A percentile compares a stretch with the other conserved stretches of the same genome.
Evolutionary conservation across 768 basidiomycete genomes (phyloP).

Genomic region (Panaeolus papilionaceus): DNA sequence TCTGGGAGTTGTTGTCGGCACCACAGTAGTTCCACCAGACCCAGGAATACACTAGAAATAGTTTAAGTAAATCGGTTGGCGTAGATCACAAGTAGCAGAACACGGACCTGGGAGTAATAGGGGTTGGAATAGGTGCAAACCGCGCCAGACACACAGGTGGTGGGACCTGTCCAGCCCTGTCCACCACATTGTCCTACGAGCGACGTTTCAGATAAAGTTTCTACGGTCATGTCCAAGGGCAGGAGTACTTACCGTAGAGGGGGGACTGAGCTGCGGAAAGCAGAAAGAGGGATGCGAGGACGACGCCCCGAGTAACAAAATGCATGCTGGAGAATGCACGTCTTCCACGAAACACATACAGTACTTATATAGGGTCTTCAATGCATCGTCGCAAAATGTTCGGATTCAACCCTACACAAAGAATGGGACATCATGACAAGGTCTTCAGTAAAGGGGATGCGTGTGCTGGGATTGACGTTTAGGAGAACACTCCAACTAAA

Average conservation of each 20-base stretch:
- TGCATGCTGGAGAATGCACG: neutral
- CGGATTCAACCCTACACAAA: neutral
- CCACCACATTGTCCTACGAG: constrained; percentile 48
- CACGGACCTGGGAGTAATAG: constrained; percentile 50
- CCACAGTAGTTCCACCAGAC: neutral
- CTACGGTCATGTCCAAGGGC: neutral
- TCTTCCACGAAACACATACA: too few species aligned
- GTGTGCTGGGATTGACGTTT: neutral
- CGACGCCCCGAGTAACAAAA: neutral
- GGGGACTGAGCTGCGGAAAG: neutral
- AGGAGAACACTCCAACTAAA: neutral
- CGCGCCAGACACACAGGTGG: constrained; percentile 53
- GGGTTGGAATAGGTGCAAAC: constrained; percentile 49
- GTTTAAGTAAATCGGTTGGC: neutral
- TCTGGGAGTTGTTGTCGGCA: neutral
- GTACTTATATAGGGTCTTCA: neutral
- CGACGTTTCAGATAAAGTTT: neutral
- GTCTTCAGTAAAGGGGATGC: neutral
- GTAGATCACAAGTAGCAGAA: neutral
- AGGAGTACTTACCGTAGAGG: neutral
- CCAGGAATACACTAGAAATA: neutral
- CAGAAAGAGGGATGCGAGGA: neutral
- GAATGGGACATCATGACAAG: neutral
- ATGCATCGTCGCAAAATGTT: neutral
- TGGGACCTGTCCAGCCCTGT: constrained; percentile 56